A percentile compares a stretch with the other conserved stretches of the same genome.
phyloP scores from a whole-genome alignment of 805 yeast species.

The Candida alai region DNA sequence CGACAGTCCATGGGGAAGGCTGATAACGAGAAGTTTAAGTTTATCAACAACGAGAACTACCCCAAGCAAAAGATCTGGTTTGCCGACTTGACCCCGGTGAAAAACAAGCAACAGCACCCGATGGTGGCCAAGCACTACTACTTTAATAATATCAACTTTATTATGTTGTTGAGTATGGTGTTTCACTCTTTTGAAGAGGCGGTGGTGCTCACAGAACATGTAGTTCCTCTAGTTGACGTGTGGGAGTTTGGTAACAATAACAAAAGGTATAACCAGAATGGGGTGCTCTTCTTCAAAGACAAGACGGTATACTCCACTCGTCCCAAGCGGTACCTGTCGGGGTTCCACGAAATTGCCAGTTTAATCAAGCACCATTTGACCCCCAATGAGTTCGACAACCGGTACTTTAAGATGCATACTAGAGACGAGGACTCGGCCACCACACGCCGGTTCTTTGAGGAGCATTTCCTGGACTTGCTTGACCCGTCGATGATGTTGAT shows the following conservation, averaged over 20 bases:
- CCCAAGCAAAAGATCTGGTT: constrained; percentile 27
- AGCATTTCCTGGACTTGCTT: constrained; percentile 19
- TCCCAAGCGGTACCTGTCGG: constrained; percentile 19
- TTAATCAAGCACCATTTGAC: constrained; percentile 18
- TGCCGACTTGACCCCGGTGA: constrained; percentile 19
- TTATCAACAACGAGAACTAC: constrained; percentile 10
- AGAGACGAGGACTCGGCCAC: constrained; percentile 8
- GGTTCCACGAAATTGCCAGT: constrained; percentile 26
- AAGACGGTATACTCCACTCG: constrained; percentile 20
- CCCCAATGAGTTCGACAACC: constrained; percentile 17
- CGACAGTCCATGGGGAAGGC: constrained; percentile 1
- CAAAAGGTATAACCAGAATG: constrained; percentile 18
- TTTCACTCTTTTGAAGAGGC: constrained; percentile 32
- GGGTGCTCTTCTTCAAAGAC: constrained; percentile 25
- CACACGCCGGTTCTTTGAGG: constrained; percentile 18
- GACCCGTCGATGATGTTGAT: constrained; percentile 28
- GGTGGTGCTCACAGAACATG: constrained; percentile 23
- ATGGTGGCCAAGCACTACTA: constrained; percentile 8
- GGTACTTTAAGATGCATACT: constrained; percentile 16
- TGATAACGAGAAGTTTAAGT: constrained; percentile 4
- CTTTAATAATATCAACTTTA: constrained; percentile 14
- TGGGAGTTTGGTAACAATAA: constrained; percentile 16
- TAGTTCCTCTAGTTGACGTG: constrained; percentile 22
- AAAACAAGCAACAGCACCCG: constrained; percentile 15
- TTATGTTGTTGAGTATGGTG: constrained; percentile 21